These are phyloP conservation scores for Phaseolus coccineus DNA, from an alignment of 331 rosid species.

Conservation along the genomic window DNA sequence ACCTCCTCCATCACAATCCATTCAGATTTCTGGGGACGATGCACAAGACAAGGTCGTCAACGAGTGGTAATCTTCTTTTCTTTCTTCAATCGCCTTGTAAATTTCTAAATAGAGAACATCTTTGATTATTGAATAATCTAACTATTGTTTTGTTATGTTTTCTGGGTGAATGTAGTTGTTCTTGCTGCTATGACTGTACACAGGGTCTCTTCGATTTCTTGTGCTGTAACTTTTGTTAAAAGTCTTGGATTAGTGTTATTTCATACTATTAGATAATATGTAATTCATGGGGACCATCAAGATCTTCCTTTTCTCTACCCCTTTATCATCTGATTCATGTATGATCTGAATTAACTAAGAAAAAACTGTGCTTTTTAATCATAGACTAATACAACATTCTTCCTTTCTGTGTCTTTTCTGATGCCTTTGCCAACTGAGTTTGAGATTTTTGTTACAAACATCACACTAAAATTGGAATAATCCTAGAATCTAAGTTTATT, in stretches of 20 bases:
- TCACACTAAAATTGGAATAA: too few relatives aligned
- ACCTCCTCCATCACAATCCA: conserved; percentile 71
- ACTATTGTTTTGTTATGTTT: neutral
- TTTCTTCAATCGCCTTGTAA: neutral
- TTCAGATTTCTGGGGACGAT: conserved; percentile 61
- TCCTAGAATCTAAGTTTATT: neutral
- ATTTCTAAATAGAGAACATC: neutral
- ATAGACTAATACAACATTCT: neutral
- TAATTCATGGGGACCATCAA: neutral
- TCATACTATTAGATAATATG: too few relatives aligned
- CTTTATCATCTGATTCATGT: conserved; percentile 5
- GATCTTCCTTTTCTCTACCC: neutral
- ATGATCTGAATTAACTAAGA: conserved; percentile 11
- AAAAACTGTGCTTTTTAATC: conserved; percentile 20
- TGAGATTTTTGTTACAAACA: neutral
- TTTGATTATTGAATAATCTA: neutral
- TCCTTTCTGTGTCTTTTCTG: neutral
- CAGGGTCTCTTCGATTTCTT: conserved; percentile 63
- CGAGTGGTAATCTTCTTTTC: conserved; percentile 58
- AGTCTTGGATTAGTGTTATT: neutral
- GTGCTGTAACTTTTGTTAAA: conserved; percentile 57
- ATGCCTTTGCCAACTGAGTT: conserved; percentile 10
- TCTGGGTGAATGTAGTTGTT: conserved; percentile 64
- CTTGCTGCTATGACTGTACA: conserved; percentile 72
- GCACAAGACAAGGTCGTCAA: conserved; percentile 59